Conservation (phyloP, 495 filamentous ascomycete genomes). For the Lasiosphaeria miniovina region DNA sequence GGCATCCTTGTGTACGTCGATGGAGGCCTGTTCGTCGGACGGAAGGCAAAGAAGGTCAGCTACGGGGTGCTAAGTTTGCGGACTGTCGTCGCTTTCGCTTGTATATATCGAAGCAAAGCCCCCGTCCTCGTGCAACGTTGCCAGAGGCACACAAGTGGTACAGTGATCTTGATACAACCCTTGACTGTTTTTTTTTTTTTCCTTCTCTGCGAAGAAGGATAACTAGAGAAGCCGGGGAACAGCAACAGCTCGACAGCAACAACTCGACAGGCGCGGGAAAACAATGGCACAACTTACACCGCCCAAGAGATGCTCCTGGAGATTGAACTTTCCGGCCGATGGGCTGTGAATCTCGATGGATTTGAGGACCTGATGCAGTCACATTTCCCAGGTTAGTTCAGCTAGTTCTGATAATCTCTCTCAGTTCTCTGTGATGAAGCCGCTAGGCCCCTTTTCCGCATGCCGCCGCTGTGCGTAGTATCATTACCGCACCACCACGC, state of each 20-base stretch:
- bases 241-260: background rate
- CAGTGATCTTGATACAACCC: too few species aligned
- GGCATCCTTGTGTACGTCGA: conserved; percentile 73
- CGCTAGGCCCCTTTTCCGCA: too few species aligned
- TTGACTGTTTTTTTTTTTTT: too few species aligned
- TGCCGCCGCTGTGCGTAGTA: too few species aligned
- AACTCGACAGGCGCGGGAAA: conserved; percentile 3
- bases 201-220: too few species aligned
- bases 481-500: too few species aligned
- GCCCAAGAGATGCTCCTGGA: conserved; percentile 87
- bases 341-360: conserved; percentile 66
- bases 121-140: too few species aligned
- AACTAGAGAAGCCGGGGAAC: too few species aligned
- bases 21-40: conserved; percentile 62
- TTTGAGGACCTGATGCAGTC: conserved; percentile 59
- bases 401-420: background rate
- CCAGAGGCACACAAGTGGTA: too few species aligned
- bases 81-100: too few species aligned
- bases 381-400: background rate
- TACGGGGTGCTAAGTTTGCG: too few species aligned
- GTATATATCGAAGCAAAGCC: too few species aligned
- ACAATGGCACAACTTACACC: conserved; percentile 62
- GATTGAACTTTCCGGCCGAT: conserved; percentile 73
- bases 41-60: background rate
- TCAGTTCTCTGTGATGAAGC: background rate